Conservation (phyloP, 2,329 filamentous ascomycete species). For the Fusarium sp. region DNA sequence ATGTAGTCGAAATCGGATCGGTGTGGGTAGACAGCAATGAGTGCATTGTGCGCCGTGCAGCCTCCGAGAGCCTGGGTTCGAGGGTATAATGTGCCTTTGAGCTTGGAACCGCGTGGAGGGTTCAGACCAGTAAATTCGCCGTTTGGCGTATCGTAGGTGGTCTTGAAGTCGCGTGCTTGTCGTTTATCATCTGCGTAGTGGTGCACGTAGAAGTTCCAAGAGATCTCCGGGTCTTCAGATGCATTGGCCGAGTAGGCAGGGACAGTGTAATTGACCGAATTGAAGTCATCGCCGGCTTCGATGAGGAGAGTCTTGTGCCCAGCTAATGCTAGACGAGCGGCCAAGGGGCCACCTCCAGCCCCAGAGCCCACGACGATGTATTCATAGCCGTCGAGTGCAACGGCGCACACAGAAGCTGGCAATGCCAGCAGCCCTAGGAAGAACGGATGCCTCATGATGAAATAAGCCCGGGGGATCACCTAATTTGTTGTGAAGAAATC, state of each 20-base stretch:
- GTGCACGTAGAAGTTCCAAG: slow-evolving; percentile 71
- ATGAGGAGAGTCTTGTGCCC: slow-evolving; percentile 68
- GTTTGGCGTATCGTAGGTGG: slow-evolving; percentile 62
- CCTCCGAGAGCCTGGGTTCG: slow-evolving; percentile 58
- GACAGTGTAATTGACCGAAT: slow-evolving; percentile 59
- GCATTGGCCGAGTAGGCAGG: slow-evolving; percentile 63
- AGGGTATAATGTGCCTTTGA: slow-evolving; percentile 58
- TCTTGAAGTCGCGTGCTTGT: slow-evolving; percentile 66
- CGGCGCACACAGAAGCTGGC: slow-evolving; percentile 25
- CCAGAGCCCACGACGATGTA: slow-evolving; percentile 72
- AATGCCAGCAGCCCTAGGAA: slow-evolving; percentile 25
- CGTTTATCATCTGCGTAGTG: slow-evolving; percentile 65
- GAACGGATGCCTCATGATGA: slow-evolving; percentile 29
- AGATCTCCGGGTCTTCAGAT: slow-evolving; percentile 63
- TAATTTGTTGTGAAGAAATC: background rate
- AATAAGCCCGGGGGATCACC: background rate
- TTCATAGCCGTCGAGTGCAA: slow-evolving; percentile 51
- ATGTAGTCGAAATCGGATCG: slow-evolving; percentile 68
- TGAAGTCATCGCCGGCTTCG: slow-evolving; percentile 69
- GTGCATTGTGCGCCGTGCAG: slow-evolving; percentile 67
- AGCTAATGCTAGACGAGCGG: slow-evolving; percentile 65
- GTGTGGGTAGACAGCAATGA: slow-evolving; percentile 67
- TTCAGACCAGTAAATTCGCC: slow-evolving; percentile 60
- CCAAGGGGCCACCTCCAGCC: slow-evolving; percentile 66
- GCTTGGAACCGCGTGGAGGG: slow-evolving; percentile 52